Percentiles rank a stretch among this genome's conserved stretches.
These are phyloP conservation scores for Exophiala spinifera DNA, from an alignment of 2,329 filamentous ascomycete species.

Conservation along the genomic window DNA sequence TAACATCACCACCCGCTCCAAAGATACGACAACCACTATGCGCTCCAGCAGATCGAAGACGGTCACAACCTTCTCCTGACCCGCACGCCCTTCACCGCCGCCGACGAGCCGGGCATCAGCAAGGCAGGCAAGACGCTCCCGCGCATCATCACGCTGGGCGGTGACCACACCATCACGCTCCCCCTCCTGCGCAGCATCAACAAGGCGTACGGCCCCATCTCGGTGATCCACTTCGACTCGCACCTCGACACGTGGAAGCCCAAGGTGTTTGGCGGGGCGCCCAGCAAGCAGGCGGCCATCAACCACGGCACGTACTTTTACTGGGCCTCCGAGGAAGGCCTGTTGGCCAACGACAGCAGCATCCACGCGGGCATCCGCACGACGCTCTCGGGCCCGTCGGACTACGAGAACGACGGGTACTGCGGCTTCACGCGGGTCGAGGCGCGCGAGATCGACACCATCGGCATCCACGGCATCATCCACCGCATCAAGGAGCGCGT, in stretches of 20 bases:
- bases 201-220: conserved; percentile 66
- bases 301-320: conserved; percentile 91
- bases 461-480: conserved; percentile 71
- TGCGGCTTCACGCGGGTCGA: conserved; percentile 81
- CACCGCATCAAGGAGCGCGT: conserved; percentile 73
- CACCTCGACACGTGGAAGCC: conserved; percentile 68
- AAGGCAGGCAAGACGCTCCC: conserved; percentile 73
- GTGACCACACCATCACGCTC: conserved; percentile 45
- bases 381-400: conserved; percentile 71
- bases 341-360: conserved; percentile 77
- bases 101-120: conserved; percentile 64
- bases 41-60: conserved; percentile 79
- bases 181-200: conserved; percentile 56
- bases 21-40: conserved; percentile 78
- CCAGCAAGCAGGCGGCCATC: conserved; percentile 70
- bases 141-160: conserved; percentile 69
- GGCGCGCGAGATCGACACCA: conserved; percentile 67
- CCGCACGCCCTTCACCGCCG: conserved; percentile 66
- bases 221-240: conserved; percentile 62
- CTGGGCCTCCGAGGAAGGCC: conserved; percentile 73
- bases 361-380: conserved; percentile 87
- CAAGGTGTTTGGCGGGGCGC: conserved; percentile 81
- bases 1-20: background rate
- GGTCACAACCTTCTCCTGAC: conserved; percentile 74
- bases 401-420: conserved; percentile 83